A percentile compares a stretch with the other conserved stretches of the same genome.
Evolutionary conservation across 2,329 filamentous ascomycete genomes (phyloP).

Genomic region (Aspergillus ibericus): DNA sequence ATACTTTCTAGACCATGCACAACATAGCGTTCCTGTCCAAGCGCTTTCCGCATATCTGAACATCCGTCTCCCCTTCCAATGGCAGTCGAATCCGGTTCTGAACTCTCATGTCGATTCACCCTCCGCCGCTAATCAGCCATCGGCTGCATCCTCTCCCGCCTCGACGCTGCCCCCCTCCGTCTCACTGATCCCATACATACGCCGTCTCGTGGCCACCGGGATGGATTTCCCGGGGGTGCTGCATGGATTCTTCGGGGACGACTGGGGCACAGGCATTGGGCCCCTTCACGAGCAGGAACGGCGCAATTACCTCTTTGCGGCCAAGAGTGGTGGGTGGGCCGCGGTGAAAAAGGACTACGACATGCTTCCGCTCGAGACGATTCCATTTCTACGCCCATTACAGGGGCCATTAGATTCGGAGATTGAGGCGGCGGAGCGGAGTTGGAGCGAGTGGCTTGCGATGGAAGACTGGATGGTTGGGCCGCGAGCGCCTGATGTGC

Average conservation of each 20-base stretch:
- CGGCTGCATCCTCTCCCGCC: constrained; percentile 37
- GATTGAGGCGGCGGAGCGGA: constrained; percentile 76
- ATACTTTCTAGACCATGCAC: constrained; percentile 89
- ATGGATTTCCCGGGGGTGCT: constrained; percentile 86
- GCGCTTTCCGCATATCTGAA: constrained; percentile 88
- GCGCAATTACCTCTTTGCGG: constrained; percentile 90
- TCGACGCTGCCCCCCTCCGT: constrained; percentile 48
- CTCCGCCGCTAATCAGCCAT: constrained; percentile 38
- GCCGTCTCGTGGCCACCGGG: constrained; percentile 84
- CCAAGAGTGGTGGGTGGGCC: constrained; percentile 88
- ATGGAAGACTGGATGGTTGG: constrained; percentile 99
- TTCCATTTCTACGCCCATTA: constrained; percentile 86
- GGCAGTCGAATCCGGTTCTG: constrained; percentile 51
- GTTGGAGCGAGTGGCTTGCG: constrained; percentile 91
- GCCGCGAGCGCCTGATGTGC: constrained; percentile 63
- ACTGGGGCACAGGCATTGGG: constrained; percentile 79
- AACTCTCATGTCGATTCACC: constrained; percentile 39
- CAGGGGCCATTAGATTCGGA: constrained; percentile 74
- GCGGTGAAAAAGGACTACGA: constrained; percentile 90
- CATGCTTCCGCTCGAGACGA: constrained; percentile 75
- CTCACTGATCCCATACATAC: constrained; percentile 83
- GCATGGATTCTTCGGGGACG: constrained; percentile 94
- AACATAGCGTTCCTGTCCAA: constrained; percentile 79
- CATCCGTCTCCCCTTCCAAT: constrained; percentile 85
- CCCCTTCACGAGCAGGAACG: constrained; percentile 84